phyloP scores from a whole-genome alignment of 345 rosid genomes.

The Populus deltoides region DNA sequence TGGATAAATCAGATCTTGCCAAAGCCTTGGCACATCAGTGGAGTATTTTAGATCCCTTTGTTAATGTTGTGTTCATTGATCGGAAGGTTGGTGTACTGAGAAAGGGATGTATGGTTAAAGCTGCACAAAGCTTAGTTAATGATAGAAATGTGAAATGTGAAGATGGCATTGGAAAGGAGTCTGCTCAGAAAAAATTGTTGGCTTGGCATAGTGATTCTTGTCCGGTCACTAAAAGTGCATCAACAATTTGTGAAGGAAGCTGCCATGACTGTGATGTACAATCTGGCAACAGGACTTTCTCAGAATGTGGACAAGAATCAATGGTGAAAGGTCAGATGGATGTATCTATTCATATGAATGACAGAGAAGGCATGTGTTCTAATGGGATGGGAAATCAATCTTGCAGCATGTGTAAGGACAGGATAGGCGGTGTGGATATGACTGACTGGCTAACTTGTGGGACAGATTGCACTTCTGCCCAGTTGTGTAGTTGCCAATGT shows the following conservation, averaged over 20 bases:
- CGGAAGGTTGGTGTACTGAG: slow-evolving; percentile 73
- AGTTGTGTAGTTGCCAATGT: slow-evolving; percentile 19
- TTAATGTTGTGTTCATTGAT: slow-evolving; percentile 62
- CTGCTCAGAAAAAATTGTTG: slow-evolving; percentile 15
- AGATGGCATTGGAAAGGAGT: slow-evolving; percentile 15
- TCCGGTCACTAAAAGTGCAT: slow-evolving; percentile 38
- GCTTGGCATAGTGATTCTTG: slow-evolving; percentile 28
- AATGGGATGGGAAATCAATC: slow-evolving; percentile 20
- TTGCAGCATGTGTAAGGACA: slow-evolving; percentile 19
- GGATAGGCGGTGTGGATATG: slow-evolving; percentile 5
- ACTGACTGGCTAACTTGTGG: slow-evolving; percentile 26
- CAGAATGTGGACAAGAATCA: slow-evolving; percentile 24
- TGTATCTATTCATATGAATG: slow-evolving; percentile 21
- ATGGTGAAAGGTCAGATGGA: slow-evolving; percentile 22
- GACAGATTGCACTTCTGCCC: slow-evolving; percentile 26
- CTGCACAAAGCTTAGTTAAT: slow-evolving; percentile 37
- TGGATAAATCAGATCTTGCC: slow-evolving; percentile 37
- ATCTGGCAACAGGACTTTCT: slow-evolving; percentile 29
- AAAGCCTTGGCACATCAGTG: slow-evolving; percentile 56
- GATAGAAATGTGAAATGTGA: slow-evolving; percentile 25
- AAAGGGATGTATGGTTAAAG: slow-evolving; percentile 69
- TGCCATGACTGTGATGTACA: slow-evolving; percentile 38
- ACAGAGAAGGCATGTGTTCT: slow-evolving; percentile 18
- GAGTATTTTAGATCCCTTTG: slow-evolving; percentile 86
- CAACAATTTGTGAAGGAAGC: slow-evolving; percentile 38